Evolutionary conservation across 257 asterid species (phyloP), one percentile per base, ranked within the genome.

Genomic region (Solanum arcanum): DNA sequence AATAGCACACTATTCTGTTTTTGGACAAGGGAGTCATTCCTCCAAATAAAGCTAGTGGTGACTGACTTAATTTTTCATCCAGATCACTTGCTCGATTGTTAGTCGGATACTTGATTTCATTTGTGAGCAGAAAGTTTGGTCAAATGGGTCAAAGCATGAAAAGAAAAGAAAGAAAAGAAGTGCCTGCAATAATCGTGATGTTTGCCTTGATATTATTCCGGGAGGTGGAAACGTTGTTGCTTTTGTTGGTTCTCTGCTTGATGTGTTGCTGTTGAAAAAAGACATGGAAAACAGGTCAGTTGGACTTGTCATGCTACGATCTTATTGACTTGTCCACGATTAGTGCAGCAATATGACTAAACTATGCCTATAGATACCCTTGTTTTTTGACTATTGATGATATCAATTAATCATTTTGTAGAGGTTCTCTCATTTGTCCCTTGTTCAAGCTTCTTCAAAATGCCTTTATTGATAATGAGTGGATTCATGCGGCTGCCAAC

Each of bases 251-350:
- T 92, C 96, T 84, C 93, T 95, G 88, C 98, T 97, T 56, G 99
- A 97, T 85, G 93, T 94, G 80, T 86, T 97, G 89, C 94, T 94
- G 12, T 89, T 95, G 88, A 97, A 97, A 90, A 95, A 94, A 89
- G 84, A 92, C 89, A 93, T 94, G 83, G 91, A 88, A 60, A 95
- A 91, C 93, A 94, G 99, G 99, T 95, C 66, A 68, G 89, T 35
- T 64, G 42, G 84, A 69, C 90, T 49, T 64, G 46, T 42, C 59
- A 56, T 84, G 42, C 18, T 46, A 12, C 66, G 59, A 23, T 78
- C 33, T 73, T 73, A 72, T 86, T 86, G 60, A 76, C 33, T 86
- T 42, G 16, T 46, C 14, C 70, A 64, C 23, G n/a, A 73, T 23
- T 62, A 41, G 84, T 46, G 82, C 47, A 15, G 64, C 84, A 73